Evolutionary conservation across 2,329 filamentous ascomycete genomes (phyloP), one percentile per base, ranked within the genome.

Genomic region (Curvularia lunata): DNA sequence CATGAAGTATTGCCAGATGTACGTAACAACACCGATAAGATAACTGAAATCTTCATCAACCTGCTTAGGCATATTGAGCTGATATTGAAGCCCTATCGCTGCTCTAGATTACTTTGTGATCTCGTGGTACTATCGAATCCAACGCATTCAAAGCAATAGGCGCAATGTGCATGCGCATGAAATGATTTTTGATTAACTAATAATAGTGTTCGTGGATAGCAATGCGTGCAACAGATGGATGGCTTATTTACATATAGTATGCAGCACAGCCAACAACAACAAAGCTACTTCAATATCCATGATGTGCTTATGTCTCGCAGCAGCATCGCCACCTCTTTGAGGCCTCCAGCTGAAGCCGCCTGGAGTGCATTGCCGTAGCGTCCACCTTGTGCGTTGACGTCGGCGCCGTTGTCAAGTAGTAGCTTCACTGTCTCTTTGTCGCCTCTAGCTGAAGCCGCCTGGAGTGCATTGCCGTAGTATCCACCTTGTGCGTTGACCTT

Each of bases 401-500:
- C n/a, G n/a, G n/a, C n/a, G n/a, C n/a, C n/a, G n/a, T n/a, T 30
- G 28, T 30, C 28, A 8, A 30, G 28, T 8, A 30, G 28, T 8
- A 30, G 28, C 28, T 5, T 30, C 10, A 9, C 28, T 5, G 9
- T 30, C 5, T 30, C 28, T 30, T 30, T 30, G 34, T 37, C 12
- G 34, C 38, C 38, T 6, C 10, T 10, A 41, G n/a, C n/a, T 41
- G 18, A 41, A 41, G 38, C 38, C 38, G 38, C 38, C 18, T 53
- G 37, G 50, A 61, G 54, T 52, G 54, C 54, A n/a, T 48, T 54
- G 46, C 48, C 51, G 27, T 54, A 43, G 16, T 52, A 7, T 18
- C 41, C n/a, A n/a, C n/a, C n/a, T n/a, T n/a, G n/a, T n/a, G n/a
- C n/a, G n/a, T n/a, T n/a, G n/a, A n/a, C n/a, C n/a, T n/a, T n/a